These are phyloP conservation scores for Pyrenophora teres DNA, from an alignment of 2,329 filamentous ascomycete genomes.

Conservation along the genomic window DNA sequence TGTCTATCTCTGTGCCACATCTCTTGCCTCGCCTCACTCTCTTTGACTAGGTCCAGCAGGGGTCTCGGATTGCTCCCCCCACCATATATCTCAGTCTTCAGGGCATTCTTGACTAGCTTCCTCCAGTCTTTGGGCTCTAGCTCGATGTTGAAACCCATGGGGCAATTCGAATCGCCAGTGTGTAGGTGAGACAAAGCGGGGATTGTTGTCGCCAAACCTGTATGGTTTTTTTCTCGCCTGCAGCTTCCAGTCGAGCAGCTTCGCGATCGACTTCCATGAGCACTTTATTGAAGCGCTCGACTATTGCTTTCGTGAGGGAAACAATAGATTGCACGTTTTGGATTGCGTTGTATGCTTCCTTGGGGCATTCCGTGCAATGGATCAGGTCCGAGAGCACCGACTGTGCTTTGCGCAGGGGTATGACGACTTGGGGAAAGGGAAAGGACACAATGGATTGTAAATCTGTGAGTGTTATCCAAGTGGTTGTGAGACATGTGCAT, in stretches of 20 bases:
- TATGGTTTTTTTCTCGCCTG: constrained; percentile 50
- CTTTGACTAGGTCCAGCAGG: constrained; percentile 44
- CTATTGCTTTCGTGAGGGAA: constrained; percentile 50
- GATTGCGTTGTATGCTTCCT: constrained; percentile 48
- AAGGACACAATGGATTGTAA: constrained; percentile 48
- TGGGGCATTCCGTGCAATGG: constrained; percentile 51
- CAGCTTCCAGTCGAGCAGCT: constrained; percentile 36
- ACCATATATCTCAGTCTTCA: constrained; percentile 52
- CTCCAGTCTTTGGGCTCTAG: constrained; percentile 52
- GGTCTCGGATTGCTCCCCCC: constrained; percentile 35
- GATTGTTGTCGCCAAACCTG: constrained; percentile 51
- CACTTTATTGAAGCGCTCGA: constrained; percentile 50
- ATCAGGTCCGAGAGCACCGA: constrained; percentile 47
- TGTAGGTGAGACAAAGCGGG: constrained; percentile 49
- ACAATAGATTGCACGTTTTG: constrained; percentile 53
- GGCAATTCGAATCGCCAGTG: constrained; percentile 50
- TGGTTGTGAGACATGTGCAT: constrained; percentile 54
- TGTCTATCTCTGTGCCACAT: constrained; percentile 46
- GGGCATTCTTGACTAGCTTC: constrained; percentile 51
- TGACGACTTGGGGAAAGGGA: constrained; percentile 51
- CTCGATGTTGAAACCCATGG: constrained; percentile 52
- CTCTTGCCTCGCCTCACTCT: constrained; percentile 50
- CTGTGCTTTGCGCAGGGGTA: constrained; percentile 51
- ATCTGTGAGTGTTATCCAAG: constrained; percentile 51
- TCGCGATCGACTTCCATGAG: constrained; percentile 50